These are phyloP conservation scores for Neurospora sp. DNA, from an alignment of 495 filamentous ascomycete genomes.

Conservation along the genomic window DNA sequence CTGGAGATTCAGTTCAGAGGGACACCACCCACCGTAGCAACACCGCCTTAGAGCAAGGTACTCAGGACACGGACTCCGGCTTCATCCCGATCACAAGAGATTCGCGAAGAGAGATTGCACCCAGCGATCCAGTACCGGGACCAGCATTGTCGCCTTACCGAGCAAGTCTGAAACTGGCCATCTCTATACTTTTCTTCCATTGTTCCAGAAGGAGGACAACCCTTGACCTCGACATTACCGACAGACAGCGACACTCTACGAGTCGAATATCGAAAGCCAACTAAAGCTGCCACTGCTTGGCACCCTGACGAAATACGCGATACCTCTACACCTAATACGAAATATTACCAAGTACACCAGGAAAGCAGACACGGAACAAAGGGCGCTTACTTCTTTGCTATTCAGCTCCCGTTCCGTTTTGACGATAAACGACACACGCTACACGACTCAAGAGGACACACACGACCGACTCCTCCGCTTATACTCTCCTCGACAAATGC, in stretches of 20 bases:
- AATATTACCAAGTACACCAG: background rate
- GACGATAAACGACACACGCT: background rate
- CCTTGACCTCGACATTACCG: background rate
- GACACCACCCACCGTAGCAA: background rate
- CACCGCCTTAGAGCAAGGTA: too few relatives aligned
- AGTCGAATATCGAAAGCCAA: background rate
- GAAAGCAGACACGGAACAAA: background rate
- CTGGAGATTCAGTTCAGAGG: background rate
- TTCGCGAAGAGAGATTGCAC: background rate
- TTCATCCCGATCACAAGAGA: background rate
- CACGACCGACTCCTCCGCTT: background rate
- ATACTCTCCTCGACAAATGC: constrained; percentile 10
- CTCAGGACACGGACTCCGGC: background rate
- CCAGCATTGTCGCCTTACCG: background rate
- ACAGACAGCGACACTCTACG: background rate
- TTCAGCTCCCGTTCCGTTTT: background rate
- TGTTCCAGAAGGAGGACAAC: background rate
- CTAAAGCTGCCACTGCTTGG: background rate
- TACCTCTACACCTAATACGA: background rate
- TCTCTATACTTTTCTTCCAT: background rate
- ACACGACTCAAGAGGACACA: background rate
- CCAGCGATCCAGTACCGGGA: background rate
- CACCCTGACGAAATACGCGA: background rate
- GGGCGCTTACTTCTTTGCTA: background rate
- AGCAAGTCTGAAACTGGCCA: background rate